Evolutionary conservation across 257 asterid species (phyloP).

Genomic region (Solanum medicagineum): DNA sequence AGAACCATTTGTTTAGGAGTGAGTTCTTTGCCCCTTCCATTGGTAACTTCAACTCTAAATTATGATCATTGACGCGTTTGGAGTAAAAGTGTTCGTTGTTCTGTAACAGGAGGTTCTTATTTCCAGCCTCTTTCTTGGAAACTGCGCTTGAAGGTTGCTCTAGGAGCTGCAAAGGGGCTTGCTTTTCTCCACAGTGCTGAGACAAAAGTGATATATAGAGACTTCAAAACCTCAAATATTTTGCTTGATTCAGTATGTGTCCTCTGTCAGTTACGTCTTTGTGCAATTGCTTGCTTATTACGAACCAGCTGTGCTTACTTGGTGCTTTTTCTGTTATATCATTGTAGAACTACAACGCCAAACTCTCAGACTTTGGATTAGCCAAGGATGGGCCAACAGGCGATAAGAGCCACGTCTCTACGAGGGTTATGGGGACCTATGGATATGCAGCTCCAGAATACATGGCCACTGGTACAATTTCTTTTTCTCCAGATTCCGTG

Average conservation of each 20-base stretch:
- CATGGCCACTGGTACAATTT: conserved; percentile 56
- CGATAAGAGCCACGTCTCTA: conserved; percentile 62
- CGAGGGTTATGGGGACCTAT: conserved; percentile 74
- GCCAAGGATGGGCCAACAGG: conserved; percentile 85
- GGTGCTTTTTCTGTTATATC: background rate
- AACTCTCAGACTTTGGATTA: conserved; percentile 93
- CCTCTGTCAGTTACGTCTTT: background rate
- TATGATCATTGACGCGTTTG: background rate
- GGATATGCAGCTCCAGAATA: conserved; percentile 96
- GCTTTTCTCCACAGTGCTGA: conserved; percentile 81
- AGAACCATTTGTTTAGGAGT: conserved; percentile 20
- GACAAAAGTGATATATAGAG: conserved; percentile 75
- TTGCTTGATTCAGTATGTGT: conserved; percentile 65
- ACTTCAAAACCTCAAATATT: conserved; percentile 77
- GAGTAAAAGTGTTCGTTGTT: background rate
- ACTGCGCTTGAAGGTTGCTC: conserved; percentile 76
- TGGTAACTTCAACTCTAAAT: background rate
- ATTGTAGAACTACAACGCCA: conserved; percentile 67
- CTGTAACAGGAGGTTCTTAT: conserved; percentile 70
- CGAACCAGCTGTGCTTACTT: background rate
- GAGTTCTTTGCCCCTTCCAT: background rate
- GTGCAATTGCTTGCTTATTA: background rate
- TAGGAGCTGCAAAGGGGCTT: conserved; percentile 87
- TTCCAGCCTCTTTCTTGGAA: conserved; percentile 90
- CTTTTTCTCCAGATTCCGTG: background rate